These are phyloP conservation scores for Boletus edulis DNA, from an alignment of 768 basidiomycete species.

Conservation along the genomic window DNA sequence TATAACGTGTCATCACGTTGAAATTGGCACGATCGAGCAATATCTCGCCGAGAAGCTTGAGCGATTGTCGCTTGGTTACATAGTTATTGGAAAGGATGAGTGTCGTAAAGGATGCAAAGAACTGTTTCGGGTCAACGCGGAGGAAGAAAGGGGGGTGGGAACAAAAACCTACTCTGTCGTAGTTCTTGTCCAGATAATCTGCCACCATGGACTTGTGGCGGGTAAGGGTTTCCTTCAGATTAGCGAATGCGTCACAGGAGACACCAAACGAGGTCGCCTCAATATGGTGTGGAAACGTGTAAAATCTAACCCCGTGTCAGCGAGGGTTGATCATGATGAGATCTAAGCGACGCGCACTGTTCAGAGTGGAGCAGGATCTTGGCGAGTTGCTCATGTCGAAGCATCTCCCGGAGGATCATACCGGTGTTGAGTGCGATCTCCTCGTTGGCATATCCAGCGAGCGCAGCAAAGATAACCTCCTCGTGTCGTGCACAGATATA, in stretches of 20 bases:
- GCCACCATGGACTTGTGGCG: constrained; percentile 98
- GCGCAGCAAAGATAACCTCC: constrained; percentile 75
- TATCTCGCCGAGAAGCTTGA: constrained; percentile 97
- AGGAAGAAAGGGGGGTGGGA: not conserved
- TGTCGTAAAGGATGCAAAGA: constrained; percentile 92
- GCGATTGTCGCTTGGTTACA: constrained; percentile 98
- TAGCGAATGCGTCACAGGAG: constrained; percentile 96
- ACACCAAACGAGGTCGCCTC: constrained; percentile 98
- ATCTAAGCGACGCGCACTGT: constrained; percentile 60
- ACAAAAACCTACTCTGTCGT: constrained; percentile 74
- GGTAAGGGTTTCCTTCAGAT: constrained; percentile 96
- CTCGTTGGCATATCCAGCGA: constrained; percentile 93
- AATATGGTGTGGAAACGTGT: constrained; percentile 94
- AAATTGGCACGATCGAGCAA: constrained; percentile 97
- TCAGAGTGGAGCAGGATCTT: constrained; percentile 92
- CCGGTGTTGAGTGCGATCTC: constrained; percentile 97
- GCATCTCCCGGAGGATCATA: constrained; percentile 97
- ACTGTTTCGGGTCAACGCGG: constrained; percentile 45
- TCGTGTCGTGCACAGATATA: constrained; percentile 78
- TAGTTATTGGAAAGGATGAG: constrained; percentile 94
- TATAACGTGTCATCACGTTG: constrained; percentile 97
- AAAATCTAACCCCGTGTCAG: constrained; percentile 62
- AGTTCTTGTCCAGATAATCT: constrained; percentile 94
- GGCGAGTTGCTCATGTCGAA: constrained; percentile 86
- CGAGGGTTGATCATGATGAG: not conserved